Evolutionary conservation across 805 yeast genomes (phyloP), one percentile per base, ranked within the genome.

Genomic region (Clavispora vitiphila): DNA sequence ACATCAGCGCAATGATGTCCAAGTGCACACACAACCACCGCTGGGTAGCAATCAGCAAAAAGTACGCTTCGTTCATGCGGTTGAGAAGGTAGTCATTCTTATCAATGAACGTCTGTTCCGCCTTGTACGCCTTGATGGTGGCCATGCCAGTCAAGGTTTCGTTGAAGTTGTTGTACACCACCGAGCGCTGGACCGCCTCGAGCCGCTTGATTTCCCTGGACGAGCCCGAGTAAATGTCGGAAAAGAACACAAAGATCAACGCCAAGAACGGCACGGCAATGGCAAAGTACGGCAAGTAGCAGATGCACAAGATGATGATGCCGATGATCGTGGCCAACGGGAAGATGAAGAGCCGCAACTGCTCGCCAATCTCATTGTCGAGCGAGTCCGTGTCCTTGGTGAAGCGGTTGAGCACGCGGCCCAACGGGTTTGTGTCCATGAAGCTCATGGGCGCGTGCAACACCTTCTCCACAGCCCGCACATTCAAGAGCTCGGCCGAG

Each of bases 21-120:
- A 77, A 62, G 42, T 74, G 70, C 30, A 78, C 69, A 42, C 77
- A 71, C 42, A 81, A 71, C 86, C 86, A 81, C 60, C 86, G 70
- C 63, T 81, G 86, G 41, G 70, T 65, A 4, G 79, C 76, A 44
- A 77, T 67, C 5, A 75, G 64, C 35, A 76, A 47, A 42, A 60
- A 74, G 47, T 72, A 73, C 2, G 80, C 79, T 53, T 76, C 81
- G 49, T 76, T 73, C 73, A 71, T 75, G 53, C 51, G 63, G 53
- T 74, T 62, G 35, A 73, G 56, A 39, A 60, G 59, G 10, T 39
- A 56, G 57, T 74, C 78, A 39, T 74, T 72, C 54, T 70, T 75
- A 16, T 60, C 46, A 26, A 69, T 50, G 38, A 74, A 70, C 39
- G 23, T 51, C 21, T 36, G 37, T 46, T 60, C 68, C 14, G 56